Percentiles rank a stretch among this genome's conserved stretches.
Evolutionary conservation across 768 basidiomycete genomes (phyloP).

Genomic region (Hortiboletus campestris): DNA sequence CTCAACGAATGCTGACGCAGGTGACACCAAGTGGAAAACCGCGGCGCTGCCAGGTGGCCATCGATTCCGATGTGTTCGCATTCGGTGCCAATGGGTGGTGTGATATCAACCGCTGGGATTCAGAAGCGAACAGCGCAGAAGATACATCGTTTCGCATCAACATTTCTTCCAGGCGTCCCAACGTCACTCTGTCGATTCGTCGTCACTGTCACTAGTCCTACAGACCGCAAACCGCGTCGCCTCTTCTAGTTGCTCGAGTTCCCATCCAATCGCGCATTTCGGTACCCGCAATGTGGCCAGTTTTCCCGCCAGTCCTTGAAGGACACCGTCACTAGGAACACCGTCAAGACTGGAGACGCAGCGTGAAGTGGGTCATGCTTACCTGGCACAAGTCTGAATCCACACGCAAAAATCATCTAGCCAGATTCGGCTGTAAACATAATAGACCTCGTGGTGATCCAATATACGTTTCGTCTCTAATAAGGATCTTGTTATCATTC

Average conservation of each 20-base stretch:
- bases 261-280: constrained; percentile 67
- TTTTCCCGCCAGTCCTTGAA: constrained; percentile 45
- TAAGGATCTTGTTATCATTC: constrained; percentile 60
- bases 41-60: not conserved
- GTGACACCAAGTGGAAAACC: not conserved
- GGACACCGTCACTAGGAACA: constrained; percentile 51
- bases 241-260: constrained; percentile 63
- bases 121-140: not conserved
- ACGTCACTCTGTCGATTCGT: constrained; percentile 46
- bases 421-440: constrained; percentile 87
- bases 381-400: constrained; percentile 72
- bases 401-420: constrained; percentile 83
- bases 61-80: constrained; percentile 8
- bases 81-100: not conserved
- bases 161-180: constrained; percentile 6
- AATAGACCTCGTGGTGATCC: constrained; percentile 83
- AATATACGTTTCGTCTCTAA: constrained; percentile 71
- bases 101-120: not conserved
- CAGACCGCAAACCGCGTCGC: constrained; percentile 41
- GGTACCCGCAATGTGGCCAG: constrained; percentile 43
- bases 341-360: constrained; percentile 1
- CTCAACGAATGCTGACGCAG: too few relatives aligned
- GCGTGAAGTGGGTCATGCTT: constrained; percentile 19
- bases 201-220: constrained; percentile 65
- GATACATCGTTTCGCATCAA: constrained; percentile 1